Conservation (phyloP, 208 protist species). For the Trypanosoma brucei region DNA sequence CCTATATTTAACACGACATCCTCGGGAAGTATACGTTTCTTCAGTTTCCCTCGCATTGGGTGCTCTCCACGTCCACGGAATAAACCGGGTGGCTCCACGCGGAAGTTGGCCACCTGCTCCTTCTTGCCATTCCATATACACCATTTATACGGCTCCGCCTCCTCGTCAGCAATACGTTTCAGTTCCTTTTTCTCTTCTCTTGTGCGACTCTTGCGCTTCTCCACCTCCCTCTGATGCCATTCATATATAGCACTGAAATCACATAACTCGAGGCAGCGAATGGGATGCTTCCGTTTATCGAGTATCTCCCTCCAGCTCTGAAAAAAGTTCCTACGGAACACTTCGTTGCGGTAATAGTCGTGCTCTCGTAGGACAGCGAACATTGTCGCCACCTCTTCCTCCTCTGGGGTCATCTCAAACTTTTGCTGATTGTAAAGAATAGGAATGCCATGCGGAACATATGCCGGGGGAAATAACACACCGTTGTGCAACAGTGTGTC, state of each 20-base stretch:
- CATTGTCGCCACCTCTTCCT: conserved; percentile 99
- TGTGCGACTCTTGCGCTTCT: conserved; percentile 79
- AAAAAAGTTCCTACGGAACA: conserved; percentile 98
- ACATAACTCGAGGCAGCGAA: conserved; percentile 93
- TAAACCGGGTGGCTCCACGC: conserved; percentile 97
- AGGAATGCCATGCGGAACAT: conserved; percentile 95
- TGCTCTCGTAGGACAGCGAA: conserved; percentile 93
- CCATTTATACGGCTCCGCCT: conserved; percentile 88
- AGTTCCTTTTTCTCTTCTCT: conserved; percentile 93
- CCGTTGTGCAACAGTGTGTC: conserved; percentile 95
- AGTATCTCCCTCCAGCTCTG: conserved; percentile 90
- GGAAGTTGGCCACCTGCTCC: conserved; percentile 96
- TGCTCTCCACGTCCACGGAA: conserved; percentile 98
- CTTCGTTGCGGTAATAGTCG: conserved; percentile 93
- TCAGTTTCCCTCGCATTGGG: conserved; percentile 94
- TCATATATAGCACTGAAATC: conserved; percentile 96
- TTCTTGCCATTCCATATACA: conserved; percentile 93
- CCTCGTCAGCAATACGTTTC: conserved; percentile 75
- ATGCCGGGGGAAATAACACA: conserved; percentile 95
- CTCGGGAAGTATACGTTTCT: conserved; percentile 94
- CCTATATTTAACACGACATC: conserved; percentile 99
- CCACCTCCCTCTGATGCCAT: conserved; percentile 84
- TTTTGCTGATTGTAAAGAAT: conserved; percentile 92
- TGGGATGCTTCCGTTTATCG: conserved; percentile 82
- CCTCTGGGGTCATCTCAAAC: conserved; percentile 90